A percentile compares a stretch with the other conserved stretches of the same genome.
phyloP scores from a whole-genome alignment of 805 yeast genomes.

The Candida xiaguanensis region DNA sequence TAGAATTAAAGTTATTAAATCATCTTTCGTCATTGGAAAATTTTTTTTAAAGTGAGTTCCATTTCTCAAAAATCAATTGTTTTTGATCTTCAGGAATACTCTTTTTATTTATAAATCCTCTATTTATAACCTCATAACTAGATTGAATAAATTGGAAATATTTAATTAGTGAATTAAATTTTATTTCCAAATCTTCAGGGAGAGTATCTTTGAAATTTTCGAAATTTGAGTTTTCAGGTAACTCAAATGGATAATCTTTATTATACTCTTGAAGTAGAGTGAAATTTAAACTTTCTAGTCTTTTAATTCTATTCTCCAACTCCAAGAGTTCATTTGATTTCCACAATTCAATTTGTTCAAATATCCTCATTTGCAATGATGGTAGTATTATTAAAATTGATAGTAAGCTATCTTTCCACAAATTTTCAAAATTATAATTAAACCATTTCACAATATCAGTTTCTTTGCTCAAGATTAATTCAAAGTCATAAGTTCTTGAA shows the following conservation, averaged over 20 bases:
- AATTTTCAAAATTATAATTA: constrained; percentile 11
- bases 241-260: constrained; percentile 7
- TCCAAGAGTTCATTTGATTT: constrained; percentile 16
- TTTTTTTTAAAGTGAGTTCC: not conserved
- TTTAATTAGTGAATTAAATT: constrained; percentile 3
- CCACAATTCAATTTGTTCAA: constrained; percentile 15
- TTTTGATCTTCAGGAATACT: not conserved
- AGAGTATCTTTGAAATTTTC: not conserved
- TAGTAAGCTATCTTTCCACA: constrained; percentile 18
- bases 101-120: constrained; percentile 2
- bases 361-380: constrained; percentile 11
- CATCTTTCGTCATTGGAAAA: constrained; percentile 19
- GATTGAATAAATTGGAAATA: constrained; percentile 4
- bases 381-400: constrained; percentile 16
- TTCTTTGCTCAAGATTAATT: constrained; percentile 12
- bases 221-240: constrained; percentile 6
- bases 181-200: constrained; percentile 4
- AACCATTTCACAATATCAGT: constrained; percentile 7
- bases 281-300: constrained; percentile 8
- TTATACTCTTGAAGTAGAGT: constrained; percentile 11
- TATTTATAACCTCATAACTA: constrained; percentile 4
- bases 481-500: constrained; percentile 21
- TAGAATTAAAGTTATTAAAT: constrained; percentile 18
- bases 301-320: constrained; percentile 10
- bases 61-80: not conserved